Conservation (phyloP, 2,329 filamentous ascomycete genomes). For the Exophiala spinifera region DNA sequence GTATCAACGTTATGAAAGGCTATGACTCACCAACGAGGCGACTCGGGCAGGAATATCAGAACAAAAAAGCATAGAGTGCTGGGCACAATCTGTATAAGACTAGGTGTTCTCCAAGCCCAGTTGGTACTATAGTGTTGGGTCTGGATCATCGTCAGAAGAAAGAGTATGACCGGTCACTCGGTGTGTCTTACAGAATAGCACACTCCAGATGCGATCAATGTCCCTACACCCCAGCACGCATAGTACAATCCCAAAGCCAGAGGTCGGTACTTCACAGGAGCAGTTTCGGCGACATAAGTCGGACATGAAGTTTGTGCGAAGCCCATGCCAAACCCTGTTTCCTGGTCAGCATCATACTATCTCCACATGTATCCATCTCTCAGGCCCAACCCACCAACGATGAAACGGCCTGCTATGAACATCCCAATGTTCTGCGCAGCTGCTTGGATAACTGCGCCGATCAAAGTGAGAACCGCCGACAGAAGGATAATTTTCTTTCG, state of each 20-base stretch:
- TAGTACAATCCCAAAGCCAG: constrained; percentile 21
- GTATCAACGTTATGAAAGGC: no score
- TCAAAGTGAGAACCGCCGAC: background rate
- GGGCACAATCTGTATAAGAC: constrained; percentile 51
- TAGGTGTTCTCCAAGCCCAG: constrained; percentile 55
- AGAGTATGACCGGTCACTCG: no score
- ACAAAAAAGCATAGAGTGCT: constrained; percentile 46
- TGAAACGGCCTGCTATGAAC: constrained; percentile 58
- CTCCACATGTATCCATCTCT: background rate
- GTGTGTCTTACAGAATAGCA: constrained; percentile 15
- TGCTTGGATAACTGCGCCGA: background rate
- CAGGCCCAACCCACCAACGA: constrained; percentile 42
- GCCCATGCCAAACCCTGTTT: constrained; percentile 52
- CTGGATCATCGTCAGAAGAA: background rate
- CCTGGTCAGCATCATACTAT: background rate
- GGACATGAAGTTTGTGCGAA: constrained; percentile 52
- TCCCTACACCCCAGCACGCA: constrained; percentile 21
- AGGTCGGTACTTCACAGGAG: constrained; percentile 14
- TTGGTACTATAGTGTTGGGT: constrained; percentile 19
- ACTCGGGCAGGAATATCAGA: constrained; percentile 56
- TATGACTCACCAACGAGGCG: constrained; percentile 48
- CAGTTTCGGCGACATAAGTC: constrained; percentile 19
- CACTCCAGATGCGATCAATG: constrained; percentile 18
- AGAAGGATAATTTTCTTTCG: constrained; percentile 14
- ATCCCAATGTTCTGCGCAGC: constrained; percentile 34